Evolutionary conservation across 257 asterid genomes (phyloP).

Genomic region (Plantago elongata): DNA sequence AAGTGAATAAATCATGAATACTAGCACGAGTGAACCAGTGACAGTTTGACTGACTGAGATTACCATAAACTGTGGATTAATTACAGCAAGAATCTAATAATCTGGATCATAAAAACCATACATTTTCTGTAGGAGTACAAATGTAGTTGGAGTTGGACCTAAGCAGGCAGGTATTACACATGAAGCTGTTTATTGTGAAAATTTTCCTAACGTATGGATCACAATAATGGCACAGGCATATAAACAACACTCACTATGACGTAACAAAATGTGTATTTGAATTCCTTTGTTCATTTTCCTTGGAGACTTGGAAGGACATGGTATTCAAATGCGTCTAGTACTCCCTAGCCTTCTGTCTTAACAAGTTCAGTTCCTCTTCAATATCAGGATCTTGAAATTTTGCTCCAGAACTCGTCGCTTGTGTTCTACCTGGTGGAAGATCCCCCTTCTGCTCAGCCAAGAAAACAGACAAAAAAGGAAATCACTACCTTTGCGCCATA

Average conservation of each 20-base stretch:
- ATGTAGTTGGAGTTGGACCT: no score
- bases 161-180: not conserved
- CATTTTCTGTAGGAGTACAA: no score
- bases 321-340: slow-evolving; percentile 23
- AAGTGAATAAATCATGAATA: no score
- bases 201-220: not conserved
- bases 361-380: slow-evolving; percentile 78
- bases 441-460: slow-evolving; percentile 72
- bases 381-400: slow-evolving; percentile 84
- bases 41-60: no score
- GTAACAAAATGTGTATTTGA: not conserved
- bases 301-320: not conserved
- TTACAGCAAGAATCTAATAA: no score
- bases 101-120: no score
- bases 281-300: slow-evolving; percentile 2
- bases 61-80: no score
- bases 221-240: not conserved
- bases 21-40: no score
- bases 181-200: not conserved
- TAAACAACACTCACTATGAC: not conserved
- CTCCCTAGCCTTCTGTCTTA: slow-evolving; percentile 73
- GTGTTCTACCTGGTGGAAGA: slow-evolving; percentile 78
- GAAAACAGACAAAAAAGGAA: not conserved
- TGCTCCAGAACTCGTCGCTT: slow-evolving; percentile 29
- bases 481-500: not conserved